Evolutionary conservation across 2,329 filamentous ascomycete species (phyloP), one percentile per base, ranked within the genome.

Genomic region (Herpotrichia juniperi): DNA sequence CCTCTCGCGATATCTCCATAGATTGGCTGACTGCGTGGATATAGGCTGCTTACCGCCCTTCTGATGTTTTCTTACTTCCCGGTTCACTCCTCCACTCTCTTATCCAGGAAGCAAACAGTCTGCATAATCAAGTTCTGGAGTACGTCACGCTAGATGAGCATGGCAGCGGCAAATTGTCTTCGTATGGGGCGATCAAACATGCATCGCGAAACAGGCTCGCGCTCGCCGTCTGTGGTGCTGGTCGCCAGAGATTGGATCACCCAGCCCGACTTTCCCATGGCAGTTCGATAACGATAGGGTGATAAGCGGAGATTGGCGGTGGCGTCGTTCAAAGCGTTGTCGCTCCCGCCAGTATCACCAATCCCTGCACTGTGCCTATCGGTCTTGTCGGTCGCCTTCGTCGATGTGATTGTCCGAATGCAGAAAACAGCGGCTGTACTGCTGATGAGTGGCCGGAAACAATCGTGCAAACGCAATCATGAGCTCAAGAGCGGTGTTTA

Each of bases 151-250:
- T 5, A 17, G 6, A 40, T 14, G 22, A 40, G 14, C 37, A 25
- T n/a, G 37, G 37, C 19, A 14, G 37, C 21, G 37, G 37, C 37
- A 40, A 40, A 40, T 24, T 40, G 37, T n/a, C 10, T n/a, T 11
- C 16, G 10, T 34, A 21, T 16, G 19, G 43, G 66, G 47, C 65
- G 66, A 67, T 71, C 67, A 69, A 66, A 62, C 62, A 62, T 55
- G 57, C 54, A 59, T 54, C 50, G 53, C 56, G 53, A 58, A n/a
- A 52, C 54, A 49, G 51, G 58, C 62, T 57, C 54, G 59, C 57
- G 37, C 37, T 40, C 19, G 37, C 19, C 19, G 37, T 11, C 37
- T 19, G 8, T 4, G 14, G 19, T 37, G 34, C 37, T 40, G 44
- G 42, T 46, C 58, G 57, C 55, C 58, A 51, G 53, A 50, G 56